Evolutionary conservation across 495 filamentous ascomycete genomes (phyloP), one percentile per base, ranked within the genome.

Genomic region (Symbiotaphrina buchneri): DNA sequence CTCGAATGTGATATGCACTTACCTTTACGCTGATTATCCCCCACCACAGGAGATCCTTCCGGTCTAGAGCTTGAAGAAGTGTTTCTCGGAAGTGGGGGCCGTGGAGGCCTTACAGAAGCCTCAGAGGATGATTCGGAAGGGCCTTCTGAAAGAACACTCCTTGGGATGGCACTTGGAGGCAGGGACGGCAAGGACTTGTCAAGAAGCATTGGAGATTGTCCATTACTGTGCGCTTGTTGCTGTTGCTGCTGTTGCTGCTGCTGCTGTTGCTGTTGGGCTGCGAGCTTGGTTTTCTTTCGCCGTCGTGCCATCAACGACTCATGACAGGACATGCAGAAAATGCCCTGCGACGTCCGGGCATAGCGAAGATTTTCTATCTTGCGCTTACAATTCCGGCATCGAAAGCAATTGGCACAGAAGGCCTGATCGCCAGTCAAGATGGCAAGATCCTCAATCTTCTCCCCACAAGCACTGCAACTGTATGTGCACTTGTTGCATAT

Each of bases 401-500:
- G 68, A 53, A 99, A 99, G 54, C 90, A 99, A 20, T 74, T 83
- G 15, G 84, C 81, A 51, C 90, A 99, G 44, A 91, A 99, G n/a
- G 90, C 90, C 48, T 99, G 83, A 45, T 99, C 90, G 31, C 90
- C 90, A 0, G 90, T 99, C 26, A 99, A 61, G 47, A 99, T 99
- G 23, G 90, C 90, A 39, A 95, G 58, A 48, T 99, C 90, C 47
- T 99, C 90, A 35, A 99, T 99, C 59, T 99, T 99, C 48, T 92
- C 83, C 19, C 71, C 70, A 49, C 90, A 99, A 26, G 83, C 84
- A 49, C 77, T 93, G 57, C 90, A 99, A 59, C 83, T 94, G 53
- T 99, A 99, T 24, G 90, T 99, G 58, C 90, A 99, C 47, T 91
- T 90, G 55, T 92, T 94, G 60, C 90, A 99, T 39, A 99, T 95